These are phyloP conservation scores for Fusarium brachygibbosum DNA, from an alignment of 2,329 filamentous ascomycete genomes.

Conservation along the genomic window DNA sequence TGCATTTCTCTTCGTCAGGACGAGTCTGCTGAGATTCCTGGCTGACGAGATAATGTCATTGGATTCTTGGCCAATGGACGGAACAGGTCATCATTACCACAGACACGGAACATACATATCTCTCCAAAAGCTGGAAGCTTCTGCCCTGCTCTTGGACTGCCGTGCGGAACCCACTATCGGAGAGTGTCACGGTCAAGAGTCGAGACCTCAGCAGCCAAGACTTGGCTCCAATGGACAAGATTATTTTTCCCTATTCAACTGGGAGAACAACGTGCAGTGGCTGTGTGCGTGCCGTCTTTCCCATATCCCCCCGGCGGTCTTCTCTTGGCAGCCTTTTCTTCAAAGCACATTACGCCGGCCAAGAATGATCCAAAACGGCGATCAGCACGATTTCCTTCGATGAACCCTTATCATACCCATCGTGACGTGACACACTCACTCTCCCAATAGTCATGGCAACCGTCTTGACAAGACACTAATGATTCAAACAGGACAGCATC, in stretches of 20 bases:
- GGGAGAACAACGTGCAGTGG: constrained; percentile 26
- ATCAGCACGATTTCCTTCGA: constrained; percentile 19
- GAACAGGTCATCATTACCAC: constrained; percentile 5
- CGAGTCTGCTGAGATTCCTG: constrained; percentile 18
- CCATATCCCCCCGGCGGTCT: constrained; percentile 38
- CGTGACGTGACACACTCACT: not conserved
- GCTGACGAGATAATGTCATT: constrained; percentile 18
- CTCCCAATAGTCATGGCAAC: not conserved
- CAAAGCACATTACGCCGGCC: constrained; percentile 27
- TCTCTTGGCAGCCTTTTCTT: constrained; percentile 39
- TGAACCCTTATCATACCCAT: not conserved
- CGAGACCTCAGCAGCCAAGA: constrained; percentile 48
- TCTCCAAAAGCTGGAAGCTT: constrained; percentile 4
- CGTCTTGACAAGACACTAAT: not conserved
- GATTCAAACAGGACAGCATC: not conserved
- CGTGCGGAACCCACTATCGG: constrained; percentile 33
- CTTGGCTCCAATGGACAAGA: constrained; percentile 46
- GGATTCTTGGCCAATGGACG: constrained; percentile 26
- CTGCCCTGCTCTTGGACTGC: constrained; percentile 5
- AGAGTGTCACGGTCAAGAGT: constrained; percentile 34
- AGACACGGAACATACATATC: constrained; percentile 1
- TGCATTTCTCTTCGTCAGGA: constrained; percentile 33
- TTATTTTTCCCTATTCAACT: constrained; percentile 15
- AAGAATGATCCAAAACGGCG: constrained; percentile 29
- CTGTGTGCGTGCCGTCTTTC: constrained; percentile 44